Evolutionary conservation across 75 land plant genomes (phyloP).

Genomic region (Sequoiadendron giganteum): DNA sequence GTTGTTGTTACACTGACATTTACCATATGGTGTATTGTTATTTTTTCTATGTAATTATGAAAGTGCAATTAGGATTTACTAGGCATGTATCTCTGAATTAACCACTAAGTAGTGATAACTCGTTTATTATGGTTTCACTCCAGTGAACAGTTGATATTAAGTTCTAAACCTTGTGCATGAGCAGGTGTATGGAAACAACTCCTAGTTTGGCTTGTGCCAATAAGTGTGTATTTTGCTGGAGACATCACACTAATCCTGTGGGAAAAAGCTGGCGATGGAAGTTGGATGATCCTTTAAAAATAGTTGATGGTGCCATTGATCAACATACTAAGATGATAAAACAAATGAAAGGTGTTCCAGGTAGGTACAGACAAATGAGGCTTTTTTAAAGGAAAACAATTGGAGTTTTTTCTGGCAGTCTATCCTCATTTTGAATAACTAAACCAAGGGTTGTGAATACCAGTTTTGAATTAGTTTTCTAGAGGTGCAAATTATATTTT

Average conservation of each 20-base stretch:
- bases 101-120: neutral
- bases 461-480: neutral
- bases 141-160: neutral
- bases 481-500: neutral
- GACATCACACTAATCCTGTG: slow-evolving; percentile 98
- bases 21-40: neutral
- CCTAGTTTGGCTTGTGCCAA: slow-evolving; percentile 98
- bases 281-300: slow-evolving; percentile 92
- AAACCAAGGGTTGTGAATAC: neutral
- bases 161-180: neutral
- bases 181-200: slow-evolving; percentile 98
- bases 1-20: neutral
- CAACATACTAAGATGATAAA: slow-evolving; percentile 92
- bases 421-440: neutral
- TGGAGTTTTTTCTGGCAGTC: neutral
- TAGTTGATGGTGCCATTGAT: slow-evolving; percentile 83
- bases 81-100: neutral
- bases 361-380: slow-evolving; percentile 25
- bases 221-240: slow-evolving; percentile 98
- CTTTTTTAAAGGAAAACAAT: neutral
- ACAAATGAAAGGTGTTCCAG: slow-evolving; percentile 99
- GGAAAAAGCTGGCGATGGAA: slow-evolving; percentile 97
- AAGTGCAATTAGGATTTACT: neutral
- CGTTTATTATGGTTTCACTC: neutral
- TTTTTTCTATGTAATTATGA: slow-evolving; percentile 1